Percentiles rank a stretch among this genome's conserved stretches.
These are phyloP conservation scores for Lepidopterella palustris DNA, from an alignment of 495 filamentous ascomycete genomes.

Conservation along the genomic window DNA sequence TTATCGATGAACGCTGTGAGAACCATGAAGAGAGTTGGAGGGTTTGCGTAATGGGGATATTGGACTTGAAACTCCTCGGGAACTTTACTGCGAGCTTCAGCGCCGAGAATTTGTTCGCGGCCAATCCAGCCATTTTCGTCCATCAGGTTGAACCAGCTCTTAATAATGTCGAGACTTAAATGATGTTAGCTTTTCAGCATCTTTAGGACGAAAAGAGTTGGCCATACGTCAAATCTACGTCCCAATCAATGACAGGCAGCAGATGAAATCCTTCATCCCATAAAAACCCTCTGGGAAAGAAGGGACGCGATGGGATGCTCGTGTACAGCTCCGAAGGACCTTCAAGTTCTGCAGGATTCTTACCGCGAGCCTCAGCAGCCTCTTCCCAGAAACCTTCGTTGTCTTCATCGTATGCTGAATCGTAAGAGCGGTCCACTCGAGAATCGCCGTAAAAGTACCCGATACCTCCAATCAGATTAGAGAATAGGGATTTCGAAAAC, in stretches of 20 bases:
- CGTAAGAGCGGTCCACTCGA: conserved; percentile 82
- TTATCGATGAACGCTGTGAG: conserved; percentile 76
- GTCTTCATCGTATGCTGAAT: conserved; percentile 88
- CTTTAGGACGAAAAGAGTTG: background rate
- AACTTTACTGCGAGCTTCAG: conserved; percentile 94
- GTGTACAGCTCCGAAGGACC: conserved; percentile 88
- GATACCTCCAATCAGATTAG: conserved; percentile 89
- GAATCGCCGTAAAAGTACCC: conserved; percentile 89
- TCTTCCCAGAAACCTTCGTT: conserved; percentile 98
- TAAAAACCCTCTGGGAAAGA: conserved; percentile 92
- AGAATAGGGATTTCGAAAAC: conserved; percentile 86
- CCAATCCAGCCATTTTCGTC: conserved; percentile 98
- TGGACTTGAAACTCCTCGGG: conserved; percentile 92
- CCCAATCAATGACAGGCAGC: conserved; percentile 86
- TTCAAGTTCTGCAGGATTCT: conserved; percentile 59
- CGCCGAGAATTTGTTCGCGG: conserved; percentile 89
- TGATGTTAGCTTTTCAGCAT: background rate
- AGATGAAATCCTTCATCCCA: conserved; percentile 99
- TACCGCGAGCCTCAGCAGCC: conserved; percentile 64
- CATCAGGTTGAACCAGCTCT: conserved; percentile 92
- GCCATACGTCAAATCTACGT: conserved; percentile 72
- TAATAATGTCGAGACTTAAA: conserved; percentile 79
- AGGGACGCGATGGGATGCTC: conserved; percentile 85
- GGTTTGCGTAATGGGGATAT: conserved; percentile 97
- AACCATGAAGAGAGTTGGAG: conserved; percentile 91